These are phyloP conservation scores for Elsinoe arachidis DNA, from an alignment of 2,329 filamentous ascomycete species.

Conservation along the genomic window DNA sequence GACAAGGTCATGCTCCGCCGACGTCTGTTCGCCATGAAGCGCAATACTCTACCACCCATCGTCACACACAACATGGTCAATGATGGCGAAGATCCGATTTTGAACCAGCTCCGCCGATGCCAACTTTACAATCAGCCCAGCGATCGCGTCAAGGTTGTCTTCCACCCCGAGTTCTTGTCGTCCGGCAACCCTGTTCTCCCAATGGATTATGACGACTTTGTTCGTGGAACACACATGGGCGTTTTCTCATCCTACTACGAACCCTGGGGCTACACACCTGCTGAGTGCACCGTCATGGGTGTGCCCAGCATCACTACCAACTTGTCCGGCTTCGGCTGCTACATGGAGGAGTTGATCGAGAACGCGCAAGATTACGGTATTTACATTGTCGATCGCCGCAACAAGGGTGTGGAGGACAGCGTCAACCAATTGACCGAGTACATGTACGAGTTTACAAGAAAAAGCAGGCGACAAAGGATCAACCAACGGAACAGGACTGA, in stretches of 20 bases:
- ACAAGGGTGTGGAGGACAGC: constrained; percentile 93
- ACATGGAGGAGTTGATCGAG: constrained; percentile 98
- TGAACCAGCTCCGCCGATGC: constrained; percentile 92
- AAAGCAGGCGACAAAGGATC: constrained; percentile 93
- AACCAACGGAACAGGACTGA: constrained; percentile 98
- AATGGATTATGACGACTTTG: constrained; percentile 96
- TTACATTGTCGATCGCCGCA: constrained; percentile 93
- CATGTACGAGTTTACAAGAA: constrained; percentile 91
- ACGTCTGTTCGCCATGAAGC: constrained; percentile 93
- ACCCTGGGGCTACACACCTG: constrained; percentile 97
- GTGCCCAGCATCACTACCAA: constrained; percentile 98
- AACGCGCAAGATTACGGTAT: constrained; percentile 98
- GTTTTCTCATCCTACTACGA: constrained; percentile 98
- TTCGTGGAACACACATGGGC: constrained; percentile 89
- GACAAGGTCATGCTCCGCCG: constrained; percentile 88
- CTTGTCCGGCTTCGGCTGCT: constrained; percentile 93
- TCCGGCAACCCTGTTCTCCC: constrained; percentile 91
- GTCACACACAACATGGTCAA: constrained; percentile 99
- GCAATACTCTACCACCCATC: constrained; percentile 79
- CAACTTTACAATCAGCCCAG: constrained; percentile 94
- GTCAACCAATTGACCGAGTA: constrained; percentile 86
- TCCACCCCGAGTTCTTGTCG: constrained; percentile 96
- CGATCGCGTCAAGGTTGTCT: constrained; percentile 94
- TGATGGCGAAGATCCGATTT: constrained; percentile 81
- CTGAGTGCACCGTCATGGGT: constrained; percentile 98